Base-by-base conservation (phyloP, 306 rosid species). In the Rubus idaeus region DNA sequence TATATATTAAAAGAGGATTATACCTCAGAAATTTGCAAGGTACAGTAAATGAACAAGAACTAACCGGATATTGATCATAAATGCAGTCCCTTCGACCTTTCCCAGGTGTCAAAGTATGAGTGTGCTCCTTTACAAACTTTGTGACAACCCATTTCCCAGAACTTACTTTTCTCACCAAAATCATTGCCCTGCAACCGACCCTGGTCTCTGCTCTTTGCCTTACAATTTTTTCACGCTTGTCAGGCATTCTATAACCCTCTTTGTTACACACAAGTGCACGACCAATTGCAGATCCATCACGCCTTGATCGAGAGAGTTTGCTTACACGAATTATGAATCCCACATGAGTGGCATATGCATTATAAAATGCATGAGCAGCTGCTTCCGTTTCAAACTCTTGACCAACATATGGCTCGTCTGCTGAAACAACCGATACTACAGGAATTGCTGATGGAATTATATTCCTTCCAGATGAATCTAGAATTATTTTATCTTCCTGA, bases 201-300 rank as follows among this genome's bases (percentile, higher is more conserved):
- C 98, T 90, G 42, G 98, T 94, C 89, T 92, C 97, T 1, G 96
- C 97, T 82, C 99, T 88, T 80, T 92, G 97, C 89, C 97, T 88
- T 53, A 92, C 97, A 81, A 95, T 81, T 65, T 95, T 92, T 83
- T 95, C 98, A 16, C 98, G 98, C 84, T 87, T 90, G 83, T 92
- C 98, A 18, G 97, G 93, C 97, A 92, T 92, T 79, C 97, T 88
- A 78, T 80, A 95, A 68, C 99, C 99, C 87, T 95, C 99, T 84
- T 95, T 95, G 78, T 95, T 95, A 87, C 99, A 95, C 70, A 92
- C 99, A 68, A 95, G 92, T 56, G 97, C 92, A 55, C 99, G 97
- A 13, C 97, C 99, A 84, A 92, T 95, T 68, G 93, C 91, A 78
- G 97, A 60, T 70, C 97, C 97, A 72, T 95, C 99, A 1, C 96